phyloP scores from a whole-genome alignment of 306 rosid species.

The Rosa chinensis region DNA sequence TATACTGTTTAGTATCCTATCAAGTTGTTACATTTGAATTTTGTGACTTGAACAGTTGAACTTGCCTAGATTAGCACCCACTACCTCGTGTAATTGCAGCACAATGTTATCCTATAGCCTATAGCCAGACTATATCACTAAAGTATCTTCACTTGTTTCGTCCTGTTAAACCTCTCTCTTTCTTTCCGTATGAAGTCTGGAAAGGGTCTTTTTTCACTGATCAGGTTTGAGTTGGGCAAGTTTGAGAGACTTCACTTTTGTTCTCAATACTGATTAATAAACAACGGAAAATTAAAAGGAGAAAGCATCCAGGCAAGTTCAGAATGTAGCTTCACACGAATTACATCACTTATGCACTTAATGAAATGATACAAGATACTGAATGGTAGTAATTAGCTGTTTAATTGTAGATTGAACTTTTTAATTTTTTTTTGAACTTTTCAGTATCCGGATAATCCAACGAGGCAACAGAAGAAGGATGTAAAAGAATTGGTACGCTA shows the following conservation, averaged over 20 bases:
- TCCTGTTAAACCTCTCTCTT: background rate
- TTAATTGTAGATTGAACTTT: background rate
- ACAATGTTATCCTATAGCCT: background rate
- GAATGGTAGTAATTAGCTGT: too few species aligned
- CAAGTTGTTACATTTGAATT: background rate
- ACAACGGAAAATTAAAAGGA: background rate
- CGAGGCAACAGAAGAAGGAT: slow-evolving; percentile 89
- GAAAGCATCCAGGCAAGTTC: background rate
- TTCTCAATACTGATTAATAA: background rate
- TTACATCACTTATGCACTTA: background rate
- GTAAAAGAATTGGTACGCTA: slow-evolving; percentile 78
- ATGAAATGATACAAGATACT: too few species aligned
- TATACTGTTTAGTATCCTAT: background rate
- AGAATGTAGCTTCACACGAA: background rate
- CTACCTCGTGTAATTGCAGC: background rate
- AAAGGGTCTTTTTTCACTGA: background rate
- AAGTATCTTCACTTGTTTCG: background rate
- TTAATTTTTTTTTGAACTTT: slow-evolving; percentile 2
- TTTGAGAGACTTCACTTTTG: background rate
- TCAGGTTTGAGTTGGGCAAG: background rate
- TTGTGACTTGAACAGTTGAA: background rate
- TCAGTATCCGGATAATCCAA: slow-evolving; percentile 93
- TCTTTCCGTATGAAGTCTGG: background rate
- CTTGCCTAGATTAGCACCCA: background rate
- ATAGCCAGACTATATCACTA: background rate